Evolutionary conservation across 2,329 filamentous ascomycete genomes (phyloP).

Genomic region (Epichloe sp.): DNA sequence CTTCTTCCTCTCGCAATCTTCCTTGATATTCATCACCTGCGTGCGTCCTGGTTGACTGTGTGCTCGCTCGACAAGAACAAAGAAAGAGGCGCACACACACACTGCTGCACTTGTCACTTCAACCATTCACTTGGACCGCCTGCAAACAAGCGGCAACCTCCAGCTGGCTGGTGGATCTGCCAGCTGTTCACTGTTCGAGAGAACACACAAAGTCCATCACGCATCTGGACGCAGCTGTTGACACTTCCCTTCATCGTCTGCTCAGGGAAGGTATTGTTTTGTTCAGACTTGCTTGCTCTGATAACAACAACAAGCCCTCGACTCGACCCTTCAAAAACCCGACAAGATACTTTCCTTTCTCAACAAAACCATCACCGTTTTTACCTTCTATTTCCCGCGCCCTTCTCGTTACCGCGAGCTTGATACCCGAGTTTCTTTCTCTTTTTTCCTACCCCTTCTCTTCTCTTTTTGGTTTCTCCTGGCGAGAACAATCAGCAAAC

Average conservation of each 20-base stretch:
- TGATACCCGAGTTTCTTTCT: neutral
- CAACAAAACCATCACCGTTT: neutral
- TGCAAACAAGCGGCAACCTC: neutral
- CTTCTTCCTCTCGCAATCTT: neutral
- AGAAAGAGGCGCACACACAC: neutral
- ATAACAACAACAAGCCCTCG: neutral
- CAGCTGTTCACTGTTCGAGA: slow-evolving; percentile 2
- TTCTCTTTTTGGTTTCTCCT: slow-evolving; percentile 2
- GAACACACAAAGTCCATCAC: neutral
- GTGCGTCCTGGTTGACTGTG: neutral
- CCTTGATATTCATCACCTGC: neutral
- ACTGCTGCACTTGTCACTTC: neutral
- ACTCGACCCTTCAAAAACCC: neutral
- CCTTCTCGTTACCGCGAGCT: neutral
- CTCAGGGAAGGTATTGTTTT: neutral
- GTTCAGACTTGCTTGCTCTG: neutral
- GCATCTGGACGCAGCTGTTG: slow-evolving; percentile 1
- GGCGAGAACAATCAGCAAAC: neutral
- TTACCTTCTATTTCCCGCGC: neutral
- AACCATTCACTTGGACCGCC: neutral
- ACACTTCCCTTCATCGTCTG: neutral
- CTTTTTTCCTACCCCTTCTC: neutral
- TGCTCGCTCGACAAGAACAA: neutral
- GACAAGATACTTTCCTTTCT: neutral
- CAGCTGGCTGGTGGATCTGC: slow-evolving; percentile 6